Conservation (phyloP, 1,139 yeast genomes). For the Insectozyma bohioensis region DNA sequence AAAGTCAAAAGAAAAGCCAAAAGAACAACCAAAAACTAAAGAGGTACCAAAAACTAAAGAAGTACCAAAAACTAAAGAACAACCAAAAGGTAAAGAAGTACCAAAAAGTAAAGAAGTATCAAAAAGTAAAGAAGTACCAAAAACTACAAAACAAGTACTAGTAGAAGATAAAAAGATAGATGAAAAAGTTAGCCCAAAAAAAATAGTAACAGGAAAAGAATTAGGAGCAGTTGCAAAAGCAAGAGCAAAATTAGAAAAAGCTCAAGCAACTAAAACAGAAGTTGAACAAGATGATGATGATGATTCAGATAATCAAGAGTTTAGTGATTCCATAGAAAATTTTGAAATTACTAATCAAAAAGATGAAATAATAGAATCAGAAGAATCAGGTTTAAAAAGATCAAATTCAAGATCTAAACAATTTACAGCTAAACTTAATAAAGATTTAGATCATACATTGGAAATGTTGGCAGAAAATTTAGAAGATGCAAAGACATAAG, state of each 20-base stretch:
- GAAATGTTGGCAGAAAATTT: constrained; percentile 44
- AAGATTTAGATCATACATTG: constrained; percentile 37
- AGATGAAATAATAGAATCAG: constrained; percentile 5
- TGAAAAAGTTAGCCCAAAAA: neutral
- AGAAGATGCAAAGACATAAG: constrained; percentile 15
- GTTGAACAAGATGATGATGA: too few relatives aligned
- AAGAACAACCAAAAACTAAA: neutral
- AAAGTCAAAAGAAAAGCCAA: neutral
- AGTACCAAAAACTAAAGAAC: too few relatives aligned
- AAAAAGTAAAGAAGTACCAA: too few relatives aligned
- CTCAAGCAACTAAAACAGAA: constrained; percentile 2
- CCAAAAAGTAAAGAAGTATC: too few relatives aligned
- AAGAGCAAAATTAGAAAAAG: constrained; percentile 1
- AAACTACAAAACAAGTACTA: too few relatives aligned
- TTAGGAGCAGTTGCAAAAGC: neutral
- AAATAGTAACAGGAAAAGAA: constrained; percentile 2
- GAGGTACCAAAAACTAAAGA: too few relatives aligned
- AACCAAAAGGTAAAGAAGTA: neutral
- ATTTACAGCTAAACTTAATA: constrained; percentile 30
- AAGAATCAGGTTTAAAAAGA: constrained; percentile 18
- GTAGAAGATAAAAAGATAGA: too few relatives aligned
- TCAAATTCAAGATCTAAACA: constrained; percentile 28
- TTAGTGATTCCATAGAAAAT: constrained; percentile 14
- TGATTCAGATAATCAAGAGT: constrained; percentile 16
- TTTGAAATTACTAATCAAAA: constrained; percentile 4